Conservation (phyloP, 176 grass and related monocot genomes). For the Musa acuminata region DNA sequence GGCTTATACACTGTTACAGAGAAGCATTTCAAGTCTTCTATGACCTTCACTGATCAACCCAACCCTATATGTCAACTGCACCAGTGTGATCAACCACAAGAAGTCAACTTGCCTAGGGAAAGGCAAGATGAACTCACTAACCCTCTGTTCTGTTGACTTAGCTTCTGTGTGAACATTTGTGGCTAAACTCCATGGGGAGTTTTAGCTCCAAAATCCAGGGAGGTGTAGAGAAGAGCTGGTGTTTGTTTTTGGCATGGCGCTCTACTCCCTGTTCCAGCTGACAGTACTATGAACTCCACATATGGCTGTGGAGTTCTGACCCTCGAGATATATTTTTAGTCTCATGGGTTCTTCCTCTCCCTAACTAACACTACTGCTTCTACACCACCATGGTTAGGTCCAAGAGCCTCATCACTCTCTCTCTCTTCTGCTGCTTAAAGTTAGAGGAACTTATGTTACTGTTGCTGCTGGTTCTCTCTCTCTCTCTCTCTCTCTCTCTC, state of each 20-base stretch:
- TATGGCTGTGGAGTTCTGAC: slow-evolving; percentile 10
- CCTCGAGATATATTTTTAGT: slow-evolving; percentile 10
- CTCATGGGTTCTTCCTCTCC: slow-evolving; percentile 3
- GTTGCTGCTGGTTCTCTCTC: neutral
- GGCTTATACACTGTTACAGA: neutral
- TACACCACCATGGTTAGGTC: slow-evolving; percentile 14
- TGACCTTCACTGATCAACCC: no score
- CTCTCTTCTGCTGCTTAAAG: neutral
- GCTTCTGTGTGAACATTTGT: neutral
- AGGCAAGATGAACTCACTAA: neutral
- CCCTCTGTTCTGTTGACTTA: neutral
- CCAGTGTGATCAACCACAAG: neutral
- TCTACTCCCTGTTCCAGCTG: slow-evolving; percentile 5
- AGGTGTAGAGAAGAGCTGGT: slow-evolving; percentile 1
- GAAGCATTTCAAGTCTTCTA: neutral
- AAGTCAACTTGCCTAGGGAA: slow-evolving; percentile 7
- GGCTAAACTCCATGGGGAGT: slow-evolving; percentile 1
- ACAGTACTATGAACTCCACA: neutral
- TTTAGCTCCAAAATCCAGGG: neutral
- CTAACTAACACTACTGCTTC: neutral
- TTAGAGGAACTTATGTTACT: neutral
- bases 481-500: no score
- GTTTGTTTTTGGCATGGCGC: slow-evolving; percentile 22
- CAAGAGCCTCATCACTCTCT: neutral
- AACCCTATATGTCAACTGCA: neutral